These are phyloP conservation scores for Metrosideros polymorpha DNA, from an alignment of 441 rosid species.

Conservation along the genomic window DNA sequence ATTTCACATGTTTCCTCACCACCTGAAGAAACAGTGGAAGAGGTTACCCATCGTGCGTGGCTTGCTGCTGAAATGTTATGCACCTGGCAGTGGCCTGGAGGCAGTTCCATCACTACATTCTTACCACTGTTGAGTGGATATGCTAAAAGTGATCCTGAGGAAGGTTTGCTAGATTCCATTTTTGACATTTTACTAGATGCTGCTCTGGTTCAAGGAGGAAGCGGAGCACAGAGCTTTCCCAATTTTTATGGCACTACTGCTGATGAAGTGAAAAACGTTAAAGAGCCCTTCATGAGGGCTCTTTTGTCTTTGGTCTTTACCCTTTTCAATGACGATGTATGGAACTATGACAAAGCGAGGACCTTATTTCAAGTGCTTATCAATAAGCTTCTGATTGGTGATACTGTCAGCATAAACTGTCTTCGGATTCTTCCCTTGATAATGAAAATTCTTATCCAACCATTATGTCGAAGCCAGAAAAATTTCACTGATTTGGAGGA, in stretches of 20 bases:
- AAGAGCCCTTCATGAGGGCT: slow-evolving; percentile 82
- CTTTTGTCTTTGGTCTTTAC: slow-evolving; percentile 53
- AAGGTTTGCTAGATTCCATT: slow-evolving; percentile 49
- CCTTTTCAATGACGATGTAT: slow-evolving; percentile 56
- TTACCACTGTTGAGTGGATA: slow-evolving; percentile 51
- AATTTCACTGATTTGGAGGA: slow-evolving; percentile 21
- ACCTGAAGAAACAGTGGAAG: slow-evolving; percentile 19
- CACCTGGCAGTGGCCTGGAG: slow-evolving; percentile 96
- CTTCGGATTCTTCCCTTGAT: slow-evolving; percentile 66
- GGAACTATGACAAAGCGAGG: slow-evolving; percentile 65
- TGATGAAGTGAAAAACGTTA: slow-evolving; percentile 37
- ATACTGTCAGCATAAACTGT: slow-evolving; percentile 53
- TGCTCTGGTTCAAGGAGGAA: slow-evolving; percentile 65
- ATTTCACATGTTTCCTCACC: slow-evolving; percentile 3
- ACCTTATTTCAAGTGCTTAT: slow-evolving; percentile 45
- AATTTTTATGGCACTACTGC: slow-evolving; percentile 34
- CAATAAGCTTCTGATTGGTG: slow-evolving; percentile 72
- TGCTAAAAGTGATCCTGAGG: slow-evolving; percentile 34
- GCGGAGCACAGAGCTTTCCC: slow-evolving; percentile 17
- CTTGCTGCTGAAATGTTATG: slow-evolving; percentile 85
- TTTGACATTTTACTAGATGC: slow-evolving; percentile 76
- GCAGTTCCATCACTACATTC: slow-evolving; percentile 61
- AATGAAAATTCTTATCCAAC: slow-evolving; percentile 39
- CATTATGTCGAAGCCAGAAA: slow-evolving; percentile 27
- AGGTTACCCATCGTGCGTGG: slow-evolving; percentile 59